These are phyloP conservation scores for Strobilomyces dryophilus DNA, from an alignment of 768 basidiomycete species.

Conservation along the genomic window DNA sequence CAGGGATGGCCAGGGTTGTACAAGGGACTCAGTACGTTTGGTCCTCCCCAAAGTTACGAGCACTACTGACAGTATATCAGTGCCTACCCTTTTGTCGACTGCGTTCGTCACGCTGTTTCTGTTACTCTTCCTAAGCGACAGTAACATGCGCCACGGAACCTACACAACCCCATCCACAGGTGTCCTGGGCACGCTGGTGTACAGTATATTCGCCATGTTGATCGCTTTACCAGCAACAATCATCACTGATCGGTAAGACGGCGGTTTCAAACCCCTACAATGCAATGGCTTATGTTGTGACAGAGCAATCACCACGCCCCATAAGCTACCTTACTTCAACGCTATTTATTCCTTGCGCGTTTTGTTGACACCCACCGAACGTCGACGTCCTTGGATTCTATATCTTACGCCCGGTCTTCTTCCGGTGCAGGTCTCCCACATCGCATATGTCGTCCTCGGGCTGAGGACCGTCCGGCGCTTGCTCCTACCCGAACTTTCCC, in stretches of 20 bases:
- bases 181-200: conserved; percentile 57
- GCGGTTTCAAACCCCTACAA: background rate
- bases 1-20: conserved; percentile 71
- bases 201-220: conserved; percentile 62
- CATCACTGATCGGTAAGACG: conserved; percentile 66
- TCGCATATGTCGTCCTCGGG: conserved; percentile 43
- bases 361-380: conserved; percentile 79
- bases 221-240: conserved; percentile 67
- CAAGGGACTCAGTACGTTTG: conserved; percentile 64
- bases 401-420: conserved; percentile 74
- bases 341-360: conserved; percentile 57
- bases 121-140: conserved; percentile 53
- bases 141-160: conserved; percentile 56
- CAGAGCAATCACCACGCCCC: conserved; percentile 82
- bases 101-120: conserved; percentile 55
- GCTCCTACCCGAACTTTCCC: conserved; percentile 51
- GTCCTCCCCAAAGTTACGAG: conserved; percentile 10
- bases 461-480: conserved; percentile 44
- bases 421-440: conserved; percentile 39
- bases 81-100: conserved; percentile 48
- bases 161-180: conserved; percentile 63
- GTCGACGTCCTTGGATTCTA: conserved; percentile 71
- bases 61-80: conserved; percentile 40
- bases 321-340: conserved; percentile 63
- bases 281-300: conserved; percentile 1